phyloP scores from a whole-genome alignment of 2,329 filamentous ascomycete genomes.

The Keithomyces neogunnii region DNA sequence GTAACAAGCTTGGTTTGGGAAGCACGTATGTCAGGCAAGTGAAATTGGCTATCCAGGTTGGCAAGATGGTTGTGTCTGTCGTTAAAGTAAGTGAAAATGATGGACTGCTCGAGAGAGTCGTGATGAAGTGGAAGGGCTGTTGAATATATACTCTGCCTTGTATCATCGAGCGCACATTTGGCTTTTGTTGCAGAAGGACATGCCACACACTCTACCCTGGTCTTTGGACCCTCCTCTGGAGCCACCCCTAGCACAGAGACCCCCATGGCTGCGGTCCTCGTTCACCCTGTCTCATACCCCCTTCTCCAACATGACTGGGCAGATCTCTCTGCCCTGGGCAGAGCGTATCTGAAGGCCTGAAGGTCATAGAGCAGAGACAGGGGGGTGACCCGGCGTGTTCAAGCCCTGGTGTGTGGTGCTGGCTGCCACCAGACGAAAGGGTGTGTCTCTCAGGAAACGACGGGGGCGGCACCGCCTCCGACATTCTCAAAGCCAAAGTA shows the following conservation, averaged over 20 bases:
- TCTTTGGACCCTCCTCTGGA: not conserved
- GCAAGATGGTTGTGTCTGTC: not conserved
- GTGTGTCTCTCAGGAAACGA: not conserved
- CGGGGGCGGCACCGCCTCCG: not conserved
- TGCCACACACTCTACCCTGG: not conserved
- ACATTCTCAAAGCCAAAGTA: not conserved
- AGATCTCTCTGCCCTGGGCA: conserved; percentile 1
- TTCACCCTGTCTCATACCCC: conserved; percentile 1
- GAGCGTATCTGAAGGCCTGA: not conserved
- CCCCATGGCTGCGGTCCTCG: conserved; percentile 4
- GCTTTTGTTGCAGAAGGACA: not conserved
- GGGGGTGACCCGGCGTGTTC: not conserved
- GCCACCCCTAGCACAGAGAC: not conserved
- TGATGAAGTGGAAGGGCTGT: conserved; percentile 3
- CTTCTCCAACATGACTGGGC: not conserved
- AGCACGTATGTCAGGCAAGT: not conserved
- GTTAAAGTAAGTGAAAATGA: conserved; percentile 1
- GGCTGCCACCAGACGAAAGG: not conserved
- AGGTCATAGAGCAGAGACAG: no score
- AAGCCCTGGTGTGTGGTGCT: not conserved
- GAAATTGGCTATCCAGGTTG: not conserved
- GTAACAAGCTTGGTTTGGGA: not conserved
- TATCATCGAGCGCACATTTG: not conserved
- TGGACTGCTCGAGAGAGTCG: not conserved
- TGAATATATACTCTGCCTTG: conserved; percentile 4